Conservation (phyloP, 2,329 filamentous ascomycete genomes). For the Penicillium griseofulvum region DNA sequence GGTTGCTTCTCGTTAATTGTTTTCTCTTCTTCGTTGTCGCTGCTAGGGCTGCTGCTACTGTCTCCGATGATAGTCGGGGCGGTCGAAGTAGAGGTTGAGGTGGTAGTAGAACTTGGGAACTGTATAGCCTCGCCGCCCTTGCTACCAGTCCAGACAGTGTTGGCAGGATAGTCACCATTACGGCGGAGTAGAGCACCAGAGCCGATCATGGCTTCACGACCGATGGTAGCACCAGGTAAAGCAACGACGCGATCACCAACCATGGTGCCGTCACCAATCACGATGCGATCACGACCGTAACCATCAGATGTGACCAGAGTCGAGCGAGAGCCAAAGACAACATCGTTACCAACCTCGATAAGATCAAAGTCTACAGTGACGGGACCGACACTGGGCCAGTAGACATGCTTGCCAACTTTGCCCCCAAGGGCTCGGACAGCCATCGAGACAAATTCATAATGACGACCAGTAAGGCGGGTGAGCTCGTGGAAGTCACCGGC, state of each 20-base stretch:
- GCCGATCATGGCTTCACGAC: conserved; percentile 52
- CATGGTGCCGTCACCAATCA: conserved; percentile 53
- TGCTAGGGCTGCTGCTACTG: conserved; percentile 8
- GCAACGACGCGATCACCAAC: conserved; percentile 56
- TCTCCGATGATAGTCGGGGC: conserved; percentile 14
- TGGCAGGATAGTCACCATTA: conserved; percentile 45
- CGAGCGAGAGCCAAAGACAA: conserved; percentile 59
- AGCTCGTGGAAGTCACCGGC: conserved; percentile 47
- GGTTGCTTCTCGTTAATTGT: conserved; percentile 5
- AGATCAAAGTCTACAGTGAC: conserved; percentile 55
- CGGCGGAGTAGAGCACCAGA: conserved; percentile 54
- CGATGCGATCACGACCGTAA: conserved; percentile 48
- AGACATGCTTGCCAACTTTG: conserved; percentile 51
- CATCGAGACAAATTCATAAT: conserved; percentile 56
- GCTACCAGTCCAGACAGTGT: conserved; percentile 54
- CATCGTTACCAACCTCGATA: conserved; percentile 56
- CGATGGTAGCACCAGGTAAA: conserved; percentile 52
- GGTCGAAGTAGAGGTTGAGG: conserved; percentile 13
- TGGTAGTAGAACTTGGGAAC: conserved; percentile 29
- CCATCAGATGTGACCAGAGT: conserved; percentile 56
- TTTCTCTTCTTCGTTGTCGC: conserved; percentile 8
- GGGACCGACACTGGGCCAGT: conserved; percentile 59
- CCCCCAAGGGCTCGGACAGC: conserved; percentile 53
- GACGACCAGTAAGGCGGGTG: conserved; percentile 53
- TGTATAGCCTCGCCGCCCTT: conserved; percentile 53